Percentiles rank a stretch among this genome's conserved stretches.
Evolutionary conservation across 2,329 filamentous ascomycete genomes (phyloP).

Genomic region (Verticillium tricorpus): DNA sequence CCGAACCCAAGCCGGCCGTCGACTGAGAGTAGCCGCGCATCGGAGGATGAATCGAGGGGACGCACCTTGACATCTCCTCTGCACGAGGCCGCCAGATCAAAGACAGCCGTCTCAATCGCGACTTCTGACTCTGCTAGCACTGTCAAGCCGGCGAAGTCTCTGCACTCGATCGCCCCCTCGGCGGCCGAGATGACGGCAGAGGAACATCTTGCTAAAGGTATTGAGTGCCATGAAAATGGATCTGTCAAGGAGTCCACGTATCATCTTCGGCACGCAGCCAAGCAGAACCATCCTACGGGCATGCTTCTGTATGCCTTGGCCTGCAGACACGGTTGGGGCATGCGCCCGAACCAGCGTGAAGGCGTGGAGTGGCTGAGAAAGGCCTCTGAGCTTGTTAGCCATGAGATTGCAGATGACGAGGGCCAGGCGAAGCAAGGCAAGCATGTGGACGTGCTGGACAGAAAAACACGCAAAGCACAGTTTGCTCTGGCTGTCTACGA

Average conservation of each 20-base stretch:
- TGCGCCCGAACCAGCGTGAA: constrained; percentile 86
- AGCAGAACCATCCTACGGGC: constrained; percentile 79
- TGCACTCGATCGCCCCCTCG: constrained; percentile 45
- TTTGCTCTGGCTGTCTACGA: constrained; percentile 96
- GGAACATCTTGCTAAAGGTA: constrained; percentile 85
- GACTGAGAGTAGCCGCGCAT: constrained; percentile 35
- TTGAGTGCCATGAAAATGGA: constrained; percentile 83
- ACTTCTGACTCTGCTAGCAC: constrained; percentile 54
- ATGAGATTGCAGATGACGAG: constrained; percentile 81
- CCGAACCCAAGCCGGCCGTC: constrained; percentile 41
- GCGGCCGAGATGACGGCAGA: constrained; percentile 73
- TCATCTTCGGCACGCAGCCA: constrained; percentile 84
- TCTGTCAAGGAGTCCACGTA: constrained; percentile 92
- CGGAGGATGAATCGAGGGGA: constrained; percentile 45
- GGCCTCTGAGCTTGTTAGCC: constrained; percentile 76
- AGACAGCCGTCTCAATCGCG: constrained; percentile 41
- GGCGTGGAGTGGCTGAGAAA: constrained; percentile 89
- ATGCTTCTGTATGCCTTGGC: constrained; percentile 96
- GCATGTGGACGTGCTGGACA: constrained; percentile 60
- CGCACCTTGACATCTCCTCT: constrained; percentile 32
- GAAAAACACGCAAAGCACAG: constrained; percentile 82
- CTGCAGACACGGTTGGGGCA: constrained; percentile 95
- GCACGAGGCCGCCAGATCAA: constrained; percentile 34
- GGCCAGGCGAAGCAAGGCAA: constrained; percentile 60
- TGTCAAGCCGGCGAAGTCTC: constrained; percentile 39